Base-by-base conservation (phyloP, 164 flowering plant genomes). In the Vitis amurensis region DNA sequence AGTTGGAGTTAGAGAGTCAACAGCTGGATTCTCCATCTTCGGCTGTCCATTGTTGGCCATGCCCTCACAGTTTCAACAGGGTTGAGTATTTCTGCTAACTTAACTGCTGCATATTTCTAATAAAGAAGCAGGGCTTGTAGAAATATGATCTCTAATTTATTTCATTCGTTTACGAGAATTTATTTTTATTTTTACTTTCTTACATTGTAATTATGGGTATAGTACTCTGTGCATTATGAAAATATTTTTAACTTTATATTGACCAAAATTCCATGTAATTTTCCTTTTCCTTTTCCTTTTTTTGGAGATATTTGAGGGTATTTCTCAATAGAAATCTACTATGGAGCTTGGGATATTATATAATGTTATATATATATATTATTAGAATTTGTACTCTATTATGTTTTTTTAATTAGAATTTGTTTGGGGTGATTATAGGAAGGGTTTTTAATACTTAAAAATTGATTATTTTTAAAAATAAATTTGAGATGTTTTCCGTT, bases 51-150 rank as follows among this genome's bases (percentile, higher is more conserved):
- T 85, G 29, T 50, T 88, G 80, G 79, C 89, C 17, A 71, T 79
- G 66, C 78, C 93, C 27, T 81, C 89, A 14, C 77, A 87, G 44
- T 80, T 77, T 70, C 86, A 79, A 58, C 87, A 77, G 50, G 68
- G 85, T 58, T 78, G 80, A 83, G 59, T 37, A 55, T 61, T 64
- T 49, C n/a, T 50, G 14, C 52, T 51, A 53, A 67, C 19, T 11
- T 51, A 8, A 50, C 63, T 17, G 16, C n/a, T 17, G 31, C n/a
- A 30, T 13, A 37, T 37, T 37, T 52, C 62, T 4, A 48, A 70
- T 62, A 53, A 64, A 49, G 56, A 6, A 29, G 13, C 44, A 0
- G 44, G 44, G 64, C 30, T n/a, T 65, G 51, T 60, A 70, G 55
- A 69, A 37, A 66, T 19, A 19, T 56, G 0, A 8, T n/a, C 59